Evolutionary conservation across 306 rosid species (phyloP), one percentile per base, ranked within the genome.

Genomic region (Aeschynomene evenia): DNA sequence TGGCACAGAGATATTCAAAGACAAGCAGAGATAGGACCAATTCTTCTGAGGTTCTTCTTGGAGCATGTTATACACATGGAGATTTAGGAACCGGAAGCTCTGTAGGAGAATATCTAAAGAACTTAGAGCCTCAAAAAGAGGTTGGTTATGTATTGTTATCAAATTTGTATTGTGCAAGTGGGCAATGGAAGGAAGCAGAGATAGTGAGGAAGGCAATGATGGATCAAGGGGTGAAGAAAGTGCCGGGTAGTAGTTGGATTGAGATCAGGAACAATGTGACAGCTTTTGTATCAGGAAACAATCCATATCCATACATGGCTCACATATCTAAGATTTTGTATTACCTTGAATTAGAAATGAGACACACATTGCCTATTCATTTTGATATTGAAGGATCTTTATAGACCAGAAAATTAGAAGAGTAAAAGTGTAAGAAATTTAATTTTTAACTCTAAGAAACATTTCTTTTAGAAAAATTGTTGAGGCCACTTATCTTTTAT

Each of bases 201-300:
- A 72, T 64, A 21, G 71, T 87, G 6, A 60, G 97, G 77, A 82
- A 84, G 82, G 82, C 79, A 49, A 89, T 89, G 97, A 5, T 77
- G 51, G 91, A 85, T 45, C 80, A 85, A 75, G 87, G 96, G 21
- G 83, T 87, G 72, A 89, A 85, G 87, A 89, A 91, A 87, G 85
- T 79, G 71, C 88, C 91, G 12, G 97, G 97, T 37, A 80, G 93
- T 80, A 88, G 93, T 82, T 88, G 96, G 97, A 87, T 91, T 78
- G 91, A 87, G 82, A 86, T 85, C 51, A 80, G 82, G 63, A 85
- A 87, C 48, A 56, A 69, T 60, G 87, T 91, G 31, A 74, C 74
- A 6, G 75, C 85, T 74, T 91, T 91, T 83, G 88, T 80, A 23
- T 88, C 96, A 3, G 97, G 96, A 53, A 76, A 75, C 61, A 81